Conservation (phyloP, 306 rosid genomes). For the Vigna radiata region DNA sequence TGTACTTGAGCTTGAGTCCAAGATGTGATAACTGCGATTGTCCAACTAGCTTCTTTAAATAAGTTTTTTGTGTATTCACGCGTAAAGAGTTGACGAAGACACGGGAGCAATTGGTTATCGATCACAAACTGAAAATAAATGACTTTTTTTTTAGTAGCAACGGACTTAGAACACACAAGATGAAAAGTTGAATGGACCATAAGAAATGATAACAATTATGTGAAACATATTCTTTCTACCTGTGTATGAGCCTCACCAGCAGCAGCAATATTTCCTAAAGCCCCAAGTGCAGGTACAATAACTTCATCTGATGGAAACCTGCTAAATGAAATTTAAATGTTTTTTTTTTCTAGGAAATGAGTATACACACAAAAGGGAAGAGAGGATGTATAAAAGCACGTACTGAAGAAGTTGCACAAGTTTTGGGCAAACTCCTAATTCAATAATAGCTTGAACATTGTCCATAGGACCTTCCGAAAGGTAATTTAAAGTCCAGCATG, state of each 20-base stretch:
- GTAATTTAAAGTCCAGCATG: conserved; percentile 75
- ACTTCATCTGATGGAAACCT: not conserved
- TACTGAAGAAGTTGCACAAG: not conserved
- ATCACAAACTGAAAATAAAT: not conserved
- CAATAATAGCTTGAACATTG: conserved; percentile 69
- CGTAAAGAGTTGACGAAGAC: not conserved
- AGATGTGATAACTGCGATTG: not conserved
- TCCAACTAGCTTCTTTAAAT: not conserved
- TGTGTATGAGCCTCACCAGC: not conserved
- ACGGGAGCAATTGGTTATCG: not conserved
- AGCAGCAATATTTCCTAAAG: not conserved
- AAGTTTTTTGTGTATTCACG: not conserved
- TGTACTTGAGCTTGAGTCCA: not conserved
- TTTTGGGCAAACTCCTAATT: conserved; percentile 58
- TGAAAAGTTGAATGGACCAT: not conserved
- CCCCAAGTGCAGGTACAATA: not conserved
- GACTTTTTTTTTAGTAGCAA: not conserved
- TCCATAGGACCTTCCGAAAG: conserved; percentile 71
- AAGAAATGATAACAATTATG: not conserved
- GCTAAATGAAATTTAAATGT: not conserved
- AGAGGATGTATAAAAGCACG: no score
- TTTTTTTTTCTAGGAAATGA: not conserved
- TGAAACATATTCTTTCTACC: not conserved
- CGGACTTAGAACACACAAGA: not conserved
- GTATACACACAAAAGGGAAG: not conserved